Evolutionary conservation across 2,329 filamentous ascomycete genomes (phyloP), one percentile per base, ranked within the genome.

Genomic region (Colletotrichum endophyticum): DNA sequence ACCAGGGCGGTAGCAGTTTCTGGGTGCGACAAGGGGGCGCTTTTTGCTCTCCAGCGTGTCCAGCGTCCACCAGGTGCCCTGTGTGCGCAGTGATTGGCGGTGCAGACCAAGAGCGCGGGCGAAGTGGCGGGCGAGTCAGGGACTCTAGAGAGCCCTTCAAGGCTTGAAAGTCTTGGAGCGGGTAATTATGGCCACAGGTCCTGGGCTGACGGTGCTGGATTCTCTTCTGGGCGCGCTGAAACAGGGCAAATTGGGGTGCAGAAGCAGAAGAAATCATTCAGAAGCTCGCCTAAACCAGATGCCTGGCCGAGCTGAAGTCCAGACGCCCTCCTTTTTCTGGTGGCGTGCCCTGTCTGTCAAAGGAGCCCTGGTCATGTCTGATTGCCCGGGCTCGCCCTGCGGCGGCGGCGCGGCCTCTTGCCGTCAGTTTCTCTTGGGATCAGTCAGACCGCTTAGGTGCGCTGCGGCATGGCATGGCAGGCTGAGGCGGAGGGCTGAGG

Each of bases 181-280:
- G 49, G n/a, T 71, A n/a, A 25, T 66, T 30, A 53, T 71, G 67
- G 34, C 59, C 59, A 71, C 61, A 34, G 12, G n/a, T 30, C 30
- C 44, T 53, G 44, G 61, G 44, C 30, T 49, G 57, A 28, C 70
- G 59, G 57, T 28, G 34, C 64, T 73, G 59, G 70, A 66, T 49
- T 30, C 22, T 69, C 32, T 39, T 76, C 73, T 73, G 34, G 70
- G 73, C 73, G 57, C 27, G 39, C n/a, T 64, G 59, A 66, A 69
- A 73, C 71, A 68, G 28, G 34, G 49, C 71, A 64, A 28, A 28
- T 72, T 66, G 61, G 69, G 59, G 28, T 66, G 30, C 61, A 59
- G 39, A 57, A 75, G 28, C 25, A 9, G 53, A 56, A 57, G 69
- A 67, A 30, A 44, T 34, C 25, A 28, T 27, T 30, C 59, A 63